Percentiles rank a stretch among this genome's conserved stretches.
phyloP scores from a whole-genome alignment of 148 eudicot genomes.

The Diospyros kaki region DNA sequence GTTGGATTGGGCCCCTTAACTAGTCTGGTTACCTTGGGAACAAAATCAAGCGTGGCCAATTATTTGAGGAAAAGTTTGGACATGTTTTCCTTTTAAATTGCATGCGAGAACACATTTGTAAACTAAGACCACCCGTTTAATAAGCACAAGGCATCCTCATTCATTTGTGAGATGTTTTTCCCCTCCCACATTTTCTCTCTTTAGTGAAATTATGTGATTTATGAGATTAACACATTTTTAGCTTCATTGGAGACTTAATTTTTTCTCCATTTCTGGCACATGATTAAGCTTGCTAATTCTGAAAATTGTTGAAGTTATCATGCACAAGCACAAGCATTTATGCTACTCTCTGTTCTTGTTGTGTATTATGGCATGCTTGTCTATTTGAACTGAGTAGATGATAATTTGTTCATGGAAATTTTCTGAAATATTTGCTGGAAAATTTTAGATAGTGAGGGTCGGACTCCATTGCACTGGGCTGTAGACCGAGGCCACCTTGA shows the following conservation, averaged over 20 bases:
- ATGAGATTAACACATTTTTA: not conserved
- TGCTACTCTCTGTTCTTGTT: not conserved
- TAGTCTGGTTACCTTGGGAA: not conserved
- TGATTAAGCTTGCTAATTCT: not conserved
- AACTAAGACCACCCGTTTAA: not conserved
- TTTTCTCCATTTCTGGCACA: not conserved
- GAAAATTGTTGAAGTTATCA: constrained; percentile 1
- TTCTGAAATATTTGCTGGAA: not conserved
- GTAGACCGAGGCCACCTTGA: constrained; percentile 88
- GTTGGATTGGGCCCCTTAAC: not conserved
- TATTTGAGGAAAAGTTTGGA: not conserved
- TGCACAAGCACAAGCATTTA: not conserved
- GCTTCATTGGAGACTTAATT: not conserved
- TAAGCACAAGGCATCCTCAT: not conserved
- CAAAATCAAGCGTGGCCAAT: not conserved
- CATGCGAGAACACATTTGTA: not conserved
- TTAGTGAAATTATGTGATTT: not conserved
- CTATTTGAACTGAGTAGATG: not conserved
- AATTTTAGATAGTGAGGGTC: constrained; percentile 88
- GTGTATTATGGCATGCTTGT: not conserved
- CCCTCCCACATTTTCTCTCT: not conserved
- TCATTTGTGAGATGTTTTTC: not conserved
- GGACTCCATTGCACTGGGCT: constrained; percentile 97
- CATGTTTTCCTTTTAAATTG: too few relatives aligned
- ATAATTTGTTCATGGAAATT: not conserved